Conservation (phyloP, 2,329 filamentous ascomycete genomes). For the Chaetomium sp. region DNA sequence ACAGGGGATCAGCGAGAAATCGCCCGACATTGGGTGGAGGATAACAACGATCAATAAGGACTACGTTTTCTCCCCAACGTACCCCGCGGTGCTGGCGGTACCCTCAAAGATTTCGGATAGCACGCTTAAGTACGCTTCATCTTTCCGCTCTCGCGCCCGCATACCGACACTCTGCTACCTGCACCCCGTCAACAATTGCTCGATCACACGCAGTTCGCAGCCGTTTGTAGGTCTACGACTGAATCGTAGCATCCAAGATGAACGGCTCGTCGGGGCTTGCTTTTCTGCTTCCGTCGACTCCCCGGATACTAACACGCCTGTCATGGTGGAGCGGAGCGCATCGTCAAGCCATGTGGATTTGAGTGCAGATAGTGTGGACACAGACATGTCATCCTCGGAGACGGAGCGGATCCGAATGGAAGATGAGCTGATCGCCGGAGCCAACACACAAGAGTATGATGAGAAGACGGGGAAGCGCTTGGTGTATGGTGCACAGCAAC, state of each 20-base stretch:
- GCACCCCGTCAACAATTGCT: conserved; percentile 95
- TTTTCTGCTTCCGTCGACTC: conserved; percentile 63
- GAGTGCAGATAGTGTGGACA: conserved; percentile 26
- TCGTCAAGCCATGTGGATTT: conserved; percentile 48
- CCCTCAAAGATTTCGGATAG: conserved; percentile 93
- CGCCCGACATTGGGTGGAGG: conserved; percentile 75
- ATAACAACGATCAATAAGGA: conserved; percentile 85
- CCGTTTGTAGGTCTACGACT: conserved; percentile 79
- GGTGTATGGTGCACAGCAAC: conserved; percentile 86
- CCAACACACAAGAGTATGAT: conserved; percentile 44
- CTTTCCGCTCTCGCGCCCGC: conserved; percentile 80
- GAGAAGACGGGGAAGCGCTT: conserved; percentile 55
- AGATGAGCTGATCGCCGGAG: conserved; percentile 56
- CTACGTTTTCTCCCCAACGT: conserved; percentile 87
- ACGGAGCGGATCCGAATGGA: conserved; percentile 59
- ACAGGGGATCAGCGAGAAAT: conserved; percentile 79
- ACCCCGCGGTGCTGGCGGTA: conserved; percentile 77
- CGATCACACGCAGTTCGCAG: conserved; percentile 91
- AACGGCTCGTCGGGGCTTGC: conserved; percentile 86
- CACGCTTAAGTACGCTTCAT: conserved; percentile 84
- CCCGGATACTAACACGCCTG: conserved; percentile 31
- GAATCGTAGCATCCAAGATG: conserved; percentile 91
- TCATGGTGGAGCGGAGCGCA: conserved; percentile 34
- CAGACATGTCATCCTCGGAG: conserved; percentile 50
- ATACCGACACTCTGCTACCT: conserved; percentile 89